phyloP scores from a whole-genome alignment of 768 basidiomycete species.

The Psilocybe cubensis region DNA sequence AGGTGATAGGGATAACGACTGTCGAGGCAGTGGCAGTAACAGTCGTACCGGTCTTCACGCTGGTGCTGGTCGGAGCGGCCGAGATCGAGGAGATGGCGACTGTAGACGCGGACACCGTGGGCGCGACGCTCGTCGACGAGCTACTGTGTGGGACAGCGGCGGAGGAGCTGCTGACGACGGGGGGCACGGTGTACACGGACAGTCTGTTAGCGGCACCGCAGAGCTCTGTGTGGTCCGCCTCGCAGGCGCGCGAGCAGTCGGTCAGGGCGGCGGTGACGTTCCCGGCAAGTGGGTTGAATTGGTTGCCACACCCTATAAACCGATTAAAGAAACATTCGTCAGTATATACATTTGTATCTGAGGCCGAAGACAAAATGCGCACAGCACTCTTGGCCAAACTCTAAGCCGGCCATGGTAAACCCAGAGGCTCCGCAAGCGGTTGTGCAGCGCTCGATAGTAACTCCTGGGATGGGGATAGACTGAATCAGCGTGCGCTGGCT shows the following conservation, averaged over 20 bases:
- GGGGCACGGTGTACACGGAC: conserved; percentile 12
- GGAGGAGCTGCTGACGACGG: neutral
- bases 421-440: conserved; percentile 16
- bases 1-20: neutral
- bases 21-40: neutral
- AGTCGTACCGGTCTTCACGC: neutral
- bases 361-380: neutral
- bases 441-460: conserved; percentile 17
- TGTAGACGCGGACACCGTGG: too few relatives aligned
- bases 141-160: neutral
- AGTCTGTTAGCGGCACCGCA: conserved; percentile 19
- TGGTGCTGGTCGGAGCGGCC: neutral
- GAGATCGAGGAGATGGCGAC: neutral
- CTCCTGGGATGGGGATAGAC: conserved; percentile 11
- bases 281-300: neutral
- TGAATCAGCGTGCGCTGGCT: conserved; percentile 14
- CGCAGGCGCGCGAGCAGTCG: conserved; percentile 17
- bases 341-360: neutral
- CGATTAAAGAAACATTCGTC: too few relatives aligned
- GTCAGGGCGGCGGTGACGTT: conserved; percentile 7
- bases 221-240: conserved; percentile 19
- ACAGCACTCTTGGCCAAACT: conserved; percentile 42
- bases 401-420: conserved; percentile 53
- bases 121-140: too few relatives aligned
- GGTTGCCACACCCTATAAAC: conserved; percentile 18